phyloP scores from a whole-genome alignment of 1,284 basidiomycete genomes.

The Paramarasmius palmivorus region DNA sequence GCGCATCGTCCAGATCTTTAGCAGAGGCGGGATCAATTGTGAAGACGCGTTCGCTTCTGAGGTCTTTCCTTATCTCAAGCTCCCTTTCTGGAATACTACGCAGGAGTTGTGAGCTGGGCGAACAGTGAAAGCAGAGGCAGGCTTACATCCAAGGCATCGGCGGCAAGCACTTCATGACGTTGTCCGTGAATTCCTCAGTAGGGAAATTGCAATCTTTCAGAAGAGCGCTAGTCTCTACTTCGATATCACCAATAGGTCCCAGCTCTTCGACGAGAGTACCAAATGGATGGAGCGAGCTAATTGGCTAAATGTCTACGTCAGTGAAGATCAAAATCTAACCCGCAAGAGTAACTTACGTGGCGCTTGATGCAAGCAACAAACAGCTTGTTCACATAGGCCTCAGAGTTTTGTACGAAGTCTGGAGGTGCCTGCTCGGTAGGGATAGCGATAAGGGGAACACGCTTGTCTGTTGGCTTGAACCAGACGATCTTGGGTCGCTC shows the following conservation, averaged over 20 bases:
- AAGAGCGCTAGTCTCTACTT: constrained; percentile 96
- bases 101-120: constrained; percentile 12
- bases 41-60: constrained; percentile 85
- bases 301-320: constrained; percentile 53
- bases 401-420: constrained; percentile 95
- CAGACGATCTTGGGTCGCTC: constrained; percentile 99
- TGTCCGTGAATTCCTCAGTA: constrained; percentile 89
- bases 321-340: constrained; percentile 8
- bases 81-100: constrained; percentile 89
- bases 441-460: constrained; percentile 98
- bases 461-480: constrained; percentile 99
- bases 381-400: constrained; percentile 86
- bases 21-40: constrained; percentile 91
- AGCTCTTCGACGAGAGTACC: constrained; percentile 98
- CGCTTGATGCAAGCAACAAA: constrained; percentile 99
- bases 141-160: constrained; percentile 91
- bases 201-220: constrained; percentile 99
- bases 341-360: constrained; percentile 55
- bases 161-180: constrained; percentile 94
- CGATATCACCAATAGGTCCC: constrained; percentile 96
- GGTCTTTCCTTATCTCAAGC: constrained; percentile 83
- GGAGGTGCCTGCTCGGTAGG: constrained; percentile 98
- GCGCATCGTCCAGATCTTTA: constrained; percentile 93
- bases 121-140: constrained; percentile 7
- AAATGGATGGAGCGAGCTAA: constrained; percentile 97